Conservation (phyloP, 2,329 filamentous ascomycete genomes). For the Metarhizium anisopliae region DNA sequence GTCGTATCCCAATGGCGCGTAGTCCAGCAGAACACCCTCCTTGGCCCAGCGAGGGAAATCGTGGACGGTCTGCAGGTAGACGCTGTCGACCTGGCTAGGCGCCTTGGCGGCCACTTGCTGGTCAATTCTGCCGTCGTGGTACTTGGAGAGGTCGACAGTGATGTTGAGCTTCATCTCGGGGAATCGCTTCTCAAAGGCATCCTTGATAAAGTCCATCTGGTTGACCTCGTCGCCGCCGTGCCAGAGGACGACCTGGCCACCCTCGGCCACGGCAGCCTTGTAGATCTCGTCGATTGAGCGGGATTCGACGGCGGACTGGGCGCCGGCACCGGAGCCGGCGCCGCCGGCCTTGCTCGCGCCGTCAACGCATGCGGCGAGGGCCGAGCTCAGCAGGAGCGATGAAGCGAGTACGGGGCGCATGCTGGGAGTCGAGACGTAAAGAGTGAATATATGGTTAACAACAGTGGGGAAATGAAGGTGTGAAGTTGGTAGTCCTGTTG, state of each 20-base stretch:
- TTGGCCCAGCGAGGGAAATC: constrained; percentile 43
- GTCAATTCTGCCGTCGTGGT: constrained; percentile 39
- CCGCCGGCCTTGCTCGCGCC: too few relatives aligned
- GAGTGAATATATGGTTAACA: too few relatives aligned
- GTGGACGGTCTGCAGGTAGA: constrained; percentile 40
- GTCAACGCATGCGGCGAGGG: neutral
- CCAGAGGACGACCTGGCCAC: constrained; percentile 35
- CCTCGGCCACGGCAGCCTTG: constrained; percentile 37
- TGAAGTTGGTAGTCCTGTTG: too few relatives aligned
- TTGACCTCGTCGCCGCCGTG: constrained; percentile 38
- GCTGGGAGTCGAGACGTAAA: neutral
- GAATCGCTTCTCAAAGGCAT: constrained; percentile 35
- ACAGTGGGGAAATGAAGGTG: too few relatives aligned
- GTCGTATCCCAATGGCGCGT: constrained; percentile 37
- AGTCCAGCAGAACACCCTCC: constrained; percentile 36
- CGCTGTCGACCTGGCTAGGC: constrained; percentile 32
- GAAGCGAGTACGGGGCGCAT: neutral
- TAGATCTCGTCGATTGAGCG: constrained; percentile 41
- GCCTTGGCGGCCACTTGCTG: constrained; percentile 29
- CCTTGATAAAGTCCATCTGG: constrained; percentile 30
- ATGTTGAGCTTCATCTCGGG: constrained; percentile 42
- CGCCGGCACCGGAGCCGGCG: neutral
- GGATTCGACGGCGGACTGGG: constrained; percentile 24
- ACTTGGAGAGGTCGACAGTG: constrained; percentile 47
- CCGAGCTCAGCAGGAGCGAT: neutral